Conservation (phyloP, 257 asterid genomes). For the Primulina tabacum region DNA sequence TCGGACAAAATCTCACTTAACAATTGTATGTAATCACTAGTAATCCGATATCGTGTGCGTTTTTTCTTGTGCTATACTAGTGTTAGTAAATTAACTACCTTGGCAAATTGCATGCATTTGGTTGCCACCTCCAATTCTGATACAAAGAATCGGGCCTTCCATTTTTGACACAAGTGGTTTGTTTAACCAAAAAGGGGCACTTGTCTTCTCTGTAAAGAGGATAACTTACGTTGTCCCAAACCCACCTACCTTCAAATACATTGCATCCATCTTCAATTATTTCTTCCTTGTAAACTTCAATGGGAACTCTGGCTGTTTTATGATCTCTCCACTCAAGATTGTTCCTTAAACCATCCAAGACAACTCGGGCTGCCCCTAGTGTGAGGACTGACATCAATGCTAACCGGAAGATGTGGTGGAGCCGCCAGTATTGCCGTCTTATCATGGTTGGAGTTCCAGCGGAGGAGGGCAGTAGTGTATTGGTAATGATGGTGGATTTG, state of each 20-base stretch:
- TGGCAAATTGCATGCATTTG: slow-evolving; percentile 70
- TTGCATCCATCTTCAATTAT: slow-evolving; percentile 63
- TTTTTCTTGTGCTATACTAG: background rate
- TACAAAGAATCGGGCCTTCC: slow-evolving; percentile 79
- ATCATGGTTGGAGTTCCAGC: slow-evolving; percentile 32
- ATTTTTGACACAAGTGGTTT: slow-evolving; percentile 68
- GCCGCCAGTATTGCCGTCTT: slow-evolving; percentile 38
- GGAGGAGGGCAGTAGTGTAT: background rate
- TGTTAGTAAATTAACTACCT: slow-evolving; percentile 39
- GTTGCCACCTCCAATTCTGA: slow-evolving; percentile 95
- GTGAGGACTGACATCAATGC: slow-evolving; percentile 53
- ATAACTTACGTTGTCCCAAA: slow-evolving; percentile 53
- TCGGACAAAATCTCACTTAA: background rate
- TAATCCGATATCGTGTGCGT: background rate
- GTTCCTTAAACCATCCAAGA: slow-evolving; percentile 49
- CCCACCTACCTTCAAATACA: slow-evolving; percentile 77
- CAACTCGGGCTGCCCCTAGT: slow-evolving; percentile 54
- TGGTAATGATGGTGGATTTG: background rate
- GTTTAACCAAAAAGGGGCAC: slow-evolving; percentile 75
- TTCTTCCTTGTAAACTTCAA: slow-evolving; percentile 57
- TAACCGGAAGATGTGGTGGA: slow-evolving; percentile 49
- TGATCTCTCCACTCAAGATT: slow-evolving; percentile 30
- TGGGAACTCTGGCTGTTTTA: slow-evolving; percentile 35
- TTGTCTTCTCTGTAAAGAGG: slow-evolving; percentile 71
- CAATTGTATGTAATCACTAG: background rate